These are phyloP conservation scores for Penicillium sclerotiorum DNA, from an alignment of 2,329 filamentous ascomycete species.

Conservation along the genomic window DNA sequence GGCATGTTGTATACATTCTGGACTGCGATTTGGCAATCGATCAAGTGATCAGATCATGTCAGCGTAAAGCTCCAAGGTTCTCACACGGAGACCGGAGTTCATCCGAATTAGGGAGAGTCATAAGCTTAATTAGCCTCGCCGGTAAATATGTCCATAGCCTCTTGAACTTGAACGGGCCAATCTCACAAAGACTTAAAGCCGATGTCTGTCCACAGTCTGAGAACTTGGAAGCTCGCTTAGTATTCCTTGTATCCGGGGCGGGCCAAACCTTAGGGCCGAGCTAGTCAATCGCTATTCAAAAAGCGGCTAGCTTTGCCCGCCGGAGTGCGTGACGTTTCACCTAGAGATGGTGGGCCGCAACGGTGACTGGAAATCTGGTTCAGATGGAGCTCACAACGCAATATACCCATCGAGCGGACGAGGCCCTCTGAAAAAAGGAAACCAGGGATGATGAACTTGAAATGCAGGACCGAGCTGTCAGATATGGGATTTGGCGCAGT, in stretches of 20 bases:
- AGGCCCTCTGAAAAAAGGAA: neutral
- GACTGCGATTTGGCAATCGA: neutral
- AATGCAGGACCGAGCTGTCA: neutral
- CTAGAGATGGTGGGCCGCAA: constrained; percentile 10
- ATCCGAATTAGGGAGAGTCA: neutral
- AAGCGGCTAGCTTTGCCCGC: constrained; percentile 7
- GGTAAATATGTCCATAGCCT: too few relatives aligned
- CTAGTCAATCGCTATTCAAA: constrained; percentile 5
- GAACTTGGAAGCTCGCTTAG: too few relatives aligned
- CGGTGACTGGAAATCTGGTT: too few relatives aligned
- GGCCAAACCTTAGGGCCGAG: too few relatives aligned
- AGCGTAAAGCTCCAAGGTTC: neutral
- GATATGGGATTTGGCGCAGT: neutral
- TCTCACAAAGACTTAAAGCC: too few relatives aligned
- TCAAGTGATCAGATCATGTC: neutral
- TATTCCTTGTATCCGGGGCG: too few relatives aligned
- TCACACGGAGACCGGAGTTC: too few relatives aligned
- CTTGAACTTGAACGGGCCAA: too few relatives aligned
- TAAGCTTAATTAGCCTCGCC: neutral
- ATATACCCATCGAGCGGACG: too few relatives aligned
- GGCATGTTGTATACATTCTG: neutral
- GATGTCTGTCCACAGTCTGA: too few relatives aligned
- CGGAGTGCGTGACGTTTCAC: constrained; percentile 16
- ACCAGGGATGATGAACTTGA: neutral
- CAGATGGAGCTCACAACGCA: too few relatives aligned